Evolutionary conservation across 805 yeast species (phyloP), one percentile per base, ranked within the genome.

Genomic region (Isabelozyma rhagii): DNA sequence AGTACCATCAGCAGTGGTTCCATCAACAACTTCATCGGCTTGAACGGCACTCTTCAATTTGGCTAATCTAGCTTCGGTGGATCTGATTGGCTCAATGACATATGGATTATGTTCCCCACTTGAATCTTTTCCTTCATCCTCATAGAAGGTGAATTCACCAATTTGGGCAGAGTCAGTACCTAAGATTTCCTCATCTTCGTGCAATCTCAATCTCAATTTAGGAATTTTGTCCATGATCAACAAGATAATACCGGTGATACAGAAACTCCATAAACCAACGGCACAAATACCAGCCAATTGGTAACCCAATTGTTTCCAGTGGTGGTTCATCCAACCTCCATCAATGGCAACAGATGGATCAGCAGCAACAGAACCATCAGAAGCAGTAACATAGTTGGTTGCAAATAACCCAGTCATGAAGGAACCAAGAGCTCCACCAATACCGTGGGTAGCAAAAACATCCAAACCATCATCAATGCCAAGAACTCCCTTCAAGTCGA

Each of bases 381-480:
- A 67, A 41, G 89, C 91, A 44, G 96, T 86, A 58, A 92, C 84
- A 71, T 92, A 90, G 72, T 88, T 89, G 46, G 96, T 89, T 27
- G 98, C 96, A 67, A 93, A 93, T 55, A 93, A 76, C 64, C 97
- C 98, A 21, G 97, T 93, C 68, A 91, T 67, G 18, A 87, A 73
- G 27, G 89, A 82, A 47, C 98, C 98, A 55, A 80, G 74, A 60
- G 86, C 80, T 48, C 97, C 97, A 68, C 97, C 98, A 54, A 92
- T 85, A 60, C 97, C 97, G 70, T 93, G 97, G 48, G 92, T 74
- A 34, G 97, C 89, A 72, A 88, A 93, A 45, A 91, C 96, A 68
- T 92, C 97, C 78, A 92, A 79, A 74, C 97, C 97, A 67, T 93
- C 98, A 68, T 93, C 98, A 55, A 93, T 87, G 49, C 79, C 80